Base-by-base conservation (phyloP, 306 rosid genomes). In the Lithocarpus polystachyus region DNA sequence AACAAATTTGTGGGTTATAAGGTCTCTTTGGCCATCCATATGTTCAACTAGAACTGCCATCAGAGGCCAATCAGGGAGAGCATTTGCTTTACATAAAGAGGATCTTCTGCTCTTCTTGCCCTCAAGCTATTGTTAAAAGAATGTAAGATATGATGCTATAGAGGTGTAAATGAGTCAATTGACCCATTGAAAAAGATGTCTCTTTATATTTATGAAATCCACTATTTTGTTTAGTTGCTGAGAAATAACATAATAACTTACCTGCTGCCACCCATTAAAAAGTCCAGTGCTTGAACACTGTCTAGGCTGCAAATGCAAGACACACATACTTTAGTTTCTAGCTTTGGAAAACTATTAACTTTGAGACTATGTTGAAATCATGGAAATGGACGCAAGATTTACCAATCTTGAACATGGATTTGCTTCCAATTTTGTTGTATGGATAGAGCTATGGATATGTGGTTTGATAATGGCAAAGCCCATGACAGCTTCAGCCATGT, bases 21-120 rank as follows among this genome's bases (percentile, higher is more conserved):
- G 52, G 61, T 89, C 92, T 72, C 83, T 86, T 31, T 84, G 87
- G 48, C 92, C 92, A 51, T 80, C 84, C 73, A 79, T 22, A 2
- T 86, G 89, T 61, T 89, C 84, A 43, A 89, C 90, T 37, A 89
- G 60, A 75, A 86, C 92, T 22, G 92, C 90, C 88, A 89, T 89
- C 56, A 86, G 75, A 56, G 83, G 88, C 92, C 83, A 82, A 75
- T 89, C 92, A 29, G 88, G 88, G 57, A 88, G 72, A 43, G 91
- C 98, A 68, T 87, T 88, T 75, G 87, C 88, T 92, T 74, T 94
- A 59, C 85, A 75, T 62, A 84, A 33, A 78, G 83, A 87, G n/a
- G 77, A 84, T 68, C 93, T 92, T 74, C 79, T 83, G 14, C 72
- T 69, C 83, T 81, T 88, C 9, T 59, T 73, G 24, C 71, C 83